These are phyloP conservation scores for Termitomyces sp. DNA, from an alignment of 768 basidiomycete species.

Conservation along the genomic window DNA sequence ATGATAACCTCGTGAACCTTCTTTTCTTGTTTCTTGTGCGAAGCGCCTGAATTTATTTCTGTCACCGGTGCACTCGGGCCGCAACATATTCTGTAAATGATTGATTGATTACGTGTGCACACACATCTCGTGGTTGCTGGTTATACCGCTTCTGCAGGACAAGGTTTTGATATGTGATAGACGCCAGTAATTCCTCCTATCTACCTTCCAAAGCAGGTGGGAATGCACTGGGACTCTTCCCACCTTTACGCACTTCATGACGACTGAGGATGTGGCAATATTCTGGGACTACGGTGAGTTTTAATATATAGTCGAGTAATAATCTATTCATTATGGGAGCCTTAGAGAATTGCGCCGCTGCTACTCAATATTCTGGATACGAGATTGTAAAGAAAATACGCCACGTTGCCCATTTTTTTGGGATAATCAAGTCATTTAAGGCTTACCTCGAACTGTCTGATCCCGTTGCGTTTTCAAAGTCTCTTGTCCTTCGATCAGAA, in stretches of 20 bases:
- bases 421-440: slow-evolving; percentile 45
- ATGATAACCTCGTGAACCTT: too few species aligned
- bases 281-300: slow-evolving; percentile 36
- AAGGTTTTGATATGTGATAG: neutral
- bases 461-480: slow-evolving; percentile 22
- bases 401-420: slow-evolving; percentile 42
- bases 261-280: slow-evolving; percentile 31
- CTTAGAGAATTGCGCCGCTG: slow-evolving; percentile 37
- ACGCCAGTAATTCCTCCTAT: neutral
- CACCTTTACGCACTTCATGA: neutral
- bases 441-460: slow-evolving; percentile 49
- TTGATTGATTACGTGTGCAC: too few species aligned
- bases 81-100: neutral
- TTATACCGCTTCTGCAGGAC: neutral
- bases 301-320: neutral
- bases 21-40: too few species aligned
- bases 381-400: slow-evolving; percentile 41
- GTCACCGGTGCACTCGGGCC: too few species aligned
- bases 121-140: too few species aligned
- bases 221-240: neutral
- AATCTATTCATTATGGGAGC: neutral
- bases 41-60: too few species aligned
- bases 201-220: neutral
- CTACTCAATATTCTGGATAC: slow-evolving; percentile 36
- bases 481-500: slow-evolving; percentile 34